Conservation (phyloP, 208 protist species). For the Trypanosoma melophagium region DNA sequence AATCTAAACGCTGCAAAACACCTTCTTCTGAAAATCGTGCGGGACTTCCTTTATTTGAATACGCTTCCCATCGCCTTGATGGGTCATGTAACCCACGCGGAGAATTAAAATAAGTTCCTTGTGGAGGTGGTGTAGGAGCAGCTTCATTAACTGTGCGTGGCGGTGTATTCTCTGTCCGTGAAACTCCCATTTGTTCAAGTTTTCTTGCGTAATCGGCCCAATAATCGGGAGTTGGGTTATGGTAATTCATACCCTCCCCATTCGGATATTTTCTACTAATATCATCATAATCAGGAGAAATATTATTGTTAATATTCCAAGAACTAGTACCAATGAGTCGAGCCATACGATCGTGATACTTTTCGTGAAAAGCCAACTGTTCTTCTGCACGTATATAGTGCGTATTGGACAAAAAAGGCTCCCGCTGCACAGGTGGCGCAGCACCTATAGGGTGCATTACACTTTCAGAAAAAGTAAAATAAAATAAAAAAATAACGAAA, state of each 20-base stretch:
- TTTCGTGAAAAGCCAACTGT: conserved; percentile 45
- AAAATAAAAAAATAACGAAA: background rate
- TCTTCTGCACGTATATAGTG: conserved; percentile 28
- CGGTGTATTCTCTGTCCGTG: background rate
- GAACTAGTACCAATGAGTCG: conserved; percentile 28
- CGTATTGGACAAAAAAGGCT: conserved; percentile 9
- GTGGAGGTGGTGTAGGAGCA: background rate
- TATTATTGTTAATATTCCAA: conserved; percentile 16
- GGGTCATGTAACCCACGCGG: conserved; percentile 1
- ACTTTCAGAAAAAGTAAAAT: background rate
- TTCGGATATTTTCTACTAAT: background rate
- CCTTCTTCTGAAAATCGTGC: conserved; percentile 17
- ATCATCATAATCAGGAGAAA: background rate
- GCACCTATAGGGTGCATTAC: background rate
- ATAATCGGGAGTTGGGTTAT: conserved; percentile 12
- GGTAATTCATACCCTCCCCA: too few relatives aligned
- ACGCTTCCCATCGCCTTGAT: conserved; percentile 16
- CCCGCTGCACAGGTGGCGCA: conserved; percentile 18
- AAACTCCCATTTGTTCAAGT: conserved; percentile 17
- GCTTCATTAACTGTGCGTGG: background rate
- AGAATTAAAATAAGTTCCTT: background rate
- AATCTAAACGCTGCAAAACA: conserved; percentile 33
- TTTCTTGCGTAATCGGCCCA: conserved; percentile 23
- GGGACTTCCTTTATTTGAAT: background rate
- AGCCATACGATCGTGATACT: conserved; percentile 43